Conservation (phyloP, 148 eudicot genomes). For the Rhododendron henanense region DNA sequence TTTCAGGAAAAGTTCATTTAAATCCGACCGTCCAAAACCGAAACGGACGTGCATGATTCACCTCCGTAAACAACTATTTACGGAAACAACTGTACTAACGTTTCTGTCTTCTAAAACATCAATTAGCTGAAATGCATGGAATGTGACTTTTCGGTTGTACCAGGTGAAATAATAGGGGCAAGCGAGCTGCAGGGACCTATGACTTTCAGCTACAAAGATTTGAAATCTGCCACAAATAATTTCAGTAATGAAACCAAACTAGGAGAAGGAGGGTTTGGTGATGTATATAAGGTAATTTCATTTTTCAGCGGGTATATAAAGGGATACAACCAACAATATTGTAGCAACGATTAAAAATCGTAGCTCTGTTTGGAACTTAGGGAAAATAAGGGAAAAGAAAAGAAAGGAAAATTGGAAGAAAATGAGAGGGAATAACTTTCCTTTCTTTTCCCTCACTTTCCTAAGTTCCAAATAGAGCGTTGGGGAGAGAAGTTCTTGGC, state of each 20-base stretch:
- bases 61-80: too few species aligned
- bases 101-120: background rate
- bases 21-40: too few species aligned
- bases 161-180: slow-evolving; percentile 39
- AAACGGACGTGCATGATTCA: too few species aligned
- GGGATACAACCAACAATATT: background rate
- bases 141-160: background rate
- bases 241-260: slow-evolving; percentile 38
- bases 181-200: slow-evolving; percentile 44
- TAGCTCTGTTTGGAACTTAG: too few species aligned
- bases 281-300: slow-evolving; percentile 30
- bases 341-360: background rate
- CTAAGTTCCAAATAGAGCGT: too few species aligned
- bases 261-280: slow-evolving; percentile 49
- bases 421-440: too few species aligned
- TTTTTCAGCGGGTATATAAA: background rate
- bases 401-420: too few species aligned
- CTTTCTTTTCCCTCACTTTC: too few species aligned
- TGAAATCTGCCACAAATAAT: slow-evolving; percentile 39
- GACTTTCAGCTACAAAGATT: slow-evolving; percentile 33
- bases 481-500: background rate
- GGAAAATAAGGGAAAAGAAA: background rate
- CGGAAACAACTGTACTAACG: too few species aligned
- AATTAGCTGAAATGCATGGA: background rate
- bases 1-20: too few species aligned